These are phyloP conservation scores for Paramarasmius palmivorus DNA, from an alignment of 1,284 basidiomycete species.

Conservation along the genomic window DNA sequence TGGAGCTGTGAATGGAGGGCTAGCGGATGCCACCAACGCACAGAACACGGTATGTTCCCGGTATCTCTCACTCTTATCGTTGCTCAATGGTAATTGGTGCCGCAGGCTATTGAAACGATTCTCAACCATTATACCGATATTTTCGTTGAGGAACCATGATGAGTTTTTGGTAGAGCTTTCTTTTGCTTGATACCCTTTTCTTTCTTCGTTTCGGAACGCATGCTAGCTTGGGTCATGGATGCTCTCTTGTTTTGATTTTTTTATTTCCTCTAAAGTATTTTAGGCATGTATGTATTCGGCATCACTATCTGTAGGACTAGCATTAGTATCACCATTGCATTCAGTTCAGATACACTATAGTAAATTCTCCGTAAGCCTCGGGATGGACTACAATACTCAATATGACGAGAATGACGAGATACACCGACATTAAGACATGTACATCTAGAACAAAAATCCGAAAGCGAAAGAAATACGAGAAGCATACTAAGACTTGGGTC, in stretches of 20 bases:
- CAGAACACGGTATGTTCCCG: slow-evolving; percentile 48
- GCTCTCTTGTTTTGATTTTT: slow-evolving; percentile 4
- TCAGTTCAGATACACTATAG: slow-evolving; percentile 2
- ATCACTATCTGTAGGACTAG: slow-evolving; percentile 13
- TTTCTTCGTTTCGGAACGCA: slow-evolving; percentile 5
- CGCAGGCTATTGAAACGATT: slow-evolving; percentile 78
- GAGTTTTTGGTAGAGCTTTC: slow-evolving; percentile 1
- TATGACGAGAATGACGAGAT: not conserved
- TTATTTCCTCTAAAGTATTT: slow-evolving; percentile 5
- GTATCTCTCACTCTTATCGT: not conserved
- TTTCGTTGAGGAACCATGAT: slow-evolving; percentile 70
- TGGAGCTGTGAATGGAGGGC: slow-evolving; percentile 36
- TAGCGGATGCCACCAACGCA: slow-evolving; percentile 50
- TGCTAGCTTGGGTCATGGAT: not conserved
- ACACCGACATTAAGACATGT: no score
- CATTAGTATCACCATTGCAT: slow-evolving; percentile 11
- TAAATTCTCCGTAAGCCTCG: not conserved
- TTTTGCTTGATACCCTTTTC: slow-evolving; percentile 4
- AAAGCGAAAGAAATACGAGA: not conserved
- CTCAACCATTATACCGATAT: slow-evolving; percentile 80
- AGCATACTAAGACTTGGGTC: not conserved
- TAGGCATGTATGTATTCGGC: slow-evolving; percentile 8
- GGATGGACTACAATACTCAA: not conserved
- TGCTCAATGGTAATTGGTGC: not conserved
- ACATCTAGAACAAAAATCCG: no score